Conservation (phyloP, 768 basidiomycete genomes). For the Sporobolomyces phaffii region DNA sequence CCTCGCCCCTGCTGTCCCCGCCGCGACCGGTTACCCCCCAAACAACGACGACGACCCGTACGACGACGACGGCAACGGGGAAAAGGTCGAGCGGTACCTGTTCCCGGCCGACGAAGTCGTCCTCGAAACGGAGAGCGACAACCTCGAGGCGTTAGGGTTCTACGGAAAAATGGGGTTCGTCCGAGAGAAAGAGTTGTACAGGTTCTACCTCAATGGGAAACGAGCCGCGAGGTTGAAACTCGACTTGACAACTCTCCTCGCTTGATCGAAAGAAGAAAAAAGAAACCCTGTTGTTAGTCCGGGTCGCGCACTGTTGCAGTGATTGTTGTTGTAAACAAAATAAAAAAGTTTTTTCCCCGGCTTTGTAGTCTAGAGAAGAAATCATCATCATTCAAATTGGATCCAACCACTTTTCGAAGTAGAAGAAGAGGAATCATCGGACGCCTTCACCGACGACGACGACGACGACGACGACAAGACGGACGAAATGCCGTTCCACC, state of each 20-base stretch:
- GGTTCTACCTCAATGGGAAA: conserved; percentile 96
- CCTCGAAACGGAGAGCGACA: conserved; percentile 94
- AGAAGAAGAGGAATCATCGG: too few species aligned
- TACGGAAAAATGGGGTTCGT: conserved; percentile 93
- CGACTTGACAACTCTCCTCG: conserved; percentile 30
- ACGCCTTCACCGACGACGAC: too few species aligned
- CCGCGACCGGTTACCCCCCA: not conserved
- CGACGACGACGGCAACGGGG: not conserved
- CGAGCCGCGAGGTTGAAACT: conserved; percentile 72
- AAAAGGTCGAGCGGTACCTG: not conserved
- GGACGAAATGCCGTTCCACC: conserved; percentile 36
- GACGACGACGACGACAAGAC: too few species aligned
- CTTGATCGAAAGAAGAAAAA: conserved; percentile 38
- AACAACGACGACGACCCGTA: not conserved
- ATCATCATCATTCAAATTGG: too few species aligned
- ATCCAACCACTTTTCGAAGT: not conserved
- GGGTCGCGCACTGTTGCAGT: too few species aligned
- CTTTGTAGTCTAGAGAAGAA: too few species aligned
- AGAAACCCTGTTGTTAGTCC: too few species aligned
- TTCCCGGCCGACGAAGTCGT: conserved; percentile 59
- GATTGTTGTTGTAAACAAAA: too few species aligned
- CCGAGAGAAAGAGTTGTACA: conserved; percentile 83
- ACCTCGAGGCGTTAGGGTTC: conserved; percentile 73
- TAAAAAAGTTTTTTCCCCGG: too few species aligned
- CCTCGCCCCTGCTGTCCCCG: not conserved